Base-by-base conservation (phyloP, 768 basidiomycete genomes). In the Kwoniella dendrophila region DNA sequence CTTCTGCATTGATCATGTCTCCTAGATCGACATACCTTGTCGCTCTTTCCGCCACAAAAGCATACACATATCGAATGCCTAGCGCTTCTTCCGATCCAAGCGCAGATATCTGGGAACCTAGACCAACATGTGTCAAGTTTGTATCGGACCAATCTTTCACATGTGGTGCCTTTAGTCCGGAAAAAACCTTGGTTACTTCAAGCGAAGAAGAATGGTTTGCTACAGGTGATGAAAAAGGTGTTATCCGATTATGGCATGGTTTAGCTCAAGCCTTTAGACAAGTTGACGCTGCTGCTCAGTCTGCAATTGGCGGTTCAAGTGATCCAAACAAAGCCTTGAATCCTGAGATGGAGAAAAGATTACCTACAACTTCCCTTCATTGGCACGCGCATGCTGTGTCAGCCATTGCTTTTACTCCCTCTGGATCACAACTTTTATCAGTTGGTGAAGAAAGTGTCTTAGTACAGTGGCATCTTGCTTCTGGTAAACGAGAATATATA, bases 301-400 rank as follows among this genome's bases (percentile, higher is more conserved):
- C 34, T 20, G 41, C 33, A 7, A 27, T 55, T 26, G 55, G 33
- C 3, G 33, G n/a, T 11, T 36, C 54, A 20, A 51, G 51, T 10
- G 52, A 62, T 4, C 44, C 58, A 16, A 61, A 56, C 8, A 63
- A 43, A 24, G 56, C 34, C 33, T 6, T n/a, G n/a, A n/a, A n/a
- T n/a, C n/a, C 60, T 14, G 56, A 62, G 18, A 63, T 57, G 1
- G 71, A 72, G 78, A 90, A 88, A 78, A 86, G 85, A 59, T 85
- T 92, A 0, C 89, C 90, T 71, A 94, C 92, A 0, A 87, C 90
- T 2, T 84, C 86, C 4, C 80, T 97, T 53, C 95, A 97, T 79
- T 99, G 96, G 96, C 96, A 99, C 75, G 90, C 95, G 2, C 95
- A 98, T 76, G 85, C 92, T 3, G 90, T 98, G 18, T 87, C 89